Conservation (phyloP, 2,329 filamentous ascomycete genomes). For the Botrytis byssoidea region DNA sequence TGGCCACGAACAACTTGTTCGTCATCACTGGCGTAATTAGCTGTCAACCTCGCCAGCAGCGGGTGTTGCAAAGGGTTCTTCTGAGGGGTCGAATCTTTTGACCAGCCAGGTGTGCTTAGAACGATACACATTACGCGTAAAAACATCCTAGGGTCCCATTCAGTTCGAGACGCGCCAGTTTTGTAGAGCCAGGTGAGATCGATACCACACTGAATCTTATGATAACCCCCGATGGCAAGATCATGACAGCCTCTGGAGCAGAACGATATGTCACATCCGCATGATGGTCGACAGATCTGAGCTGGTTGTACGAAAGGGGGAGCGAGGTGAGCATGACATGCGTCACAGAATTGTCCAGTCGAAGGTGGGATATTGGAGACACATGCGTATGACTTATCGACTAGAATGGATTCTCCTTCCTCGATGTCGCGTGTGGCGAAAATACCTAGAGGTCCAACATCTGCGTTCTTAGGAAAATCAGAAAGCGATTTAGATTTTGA, state of each 20-base stretch:
- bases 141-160: constrained; percentile 30
- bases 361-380: constrained; percentile 25
- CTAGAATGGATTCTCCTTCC: constrained; percentile 30
- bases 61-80: constrained; percentile 32
- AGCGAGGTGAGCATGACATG: constrained; percentile 30
- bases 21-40: constrained; percentile 29
- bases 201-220: constrained; percentile 32
- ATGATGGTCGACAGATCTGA: constrained; percentile 21
- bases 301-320: constrained; percentile 22
- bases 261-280: constrained; percentile 30
- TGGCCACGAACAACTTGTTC: constrained; percentile 5
- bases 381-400: constrained; percentile 27
- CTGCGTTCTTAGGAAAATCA: constrained; percentile 10
- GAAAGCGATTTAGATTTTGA: not conserved
- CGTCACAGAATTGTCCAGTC: constrained; percentile 30
- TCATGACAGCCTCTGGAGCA: constrained; percentile 32
- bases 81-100: not conserved
- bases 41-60: constrained; percentile 30
- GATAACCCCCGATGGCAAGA: constrained; percentile 29
- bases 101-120: constrained; percentile 24
- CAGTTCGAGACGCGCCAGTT: not conserved
- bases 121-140: constrained; percentile 30
- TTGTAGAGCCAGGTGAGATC: constrained; percentile 32
- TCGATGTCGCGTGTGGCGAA: constrained; percentile 34
- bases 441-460: constrained; percentile 34